These are phyloP conservation scores for Xylariales sp. DNA, from an alignment of 2,329 filamentous ascomycete genomes.

Conservation along the genomic window DNA sequence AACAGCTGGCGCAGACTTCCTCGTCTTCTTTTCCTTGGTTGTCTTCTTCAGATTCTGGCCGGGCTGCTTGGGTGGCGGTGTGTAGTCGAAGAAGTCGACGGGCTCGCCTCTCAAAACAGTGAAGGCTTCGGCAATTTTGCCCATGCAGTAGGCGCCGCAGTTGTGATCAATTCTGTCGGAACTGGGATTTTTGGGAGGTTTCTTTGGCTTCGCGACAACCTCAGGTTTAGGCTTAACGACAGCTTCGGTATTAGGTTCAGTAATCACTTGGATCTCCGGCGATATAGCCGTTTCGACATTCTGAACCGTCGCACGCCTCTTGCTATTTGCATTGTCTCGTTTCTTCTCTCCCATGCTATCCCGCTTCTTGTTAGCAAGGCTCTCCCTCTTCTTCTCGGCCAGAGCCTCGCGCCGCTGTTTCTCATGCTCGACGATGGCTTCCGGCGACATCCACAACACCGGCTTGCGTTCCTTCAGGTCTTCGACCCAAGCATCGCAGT, in stretches of 20 bases:
- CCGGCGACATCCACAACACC: constrained; percentile 53
- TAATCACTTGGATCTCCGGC: background rate
- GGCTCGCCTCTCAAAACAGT: constrained; percentile 23
- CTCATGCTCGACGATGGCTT: constrained; percentile 32
- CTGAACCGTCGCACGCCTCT: constrained; percentile 1
- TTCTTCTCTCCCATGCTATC: constrained; percentile 10
- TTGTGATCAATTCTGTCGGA: constrained; percentile 26
- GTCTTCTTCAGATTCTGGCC: background rate
- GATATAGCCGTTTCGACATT: background rate
- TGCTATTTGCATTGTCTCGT: background rate
- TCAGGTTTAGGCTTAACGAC: background rate
- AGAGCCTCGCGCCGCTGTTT: constrained; percentile 31
- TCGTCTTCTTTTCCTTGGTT: constrained; percentile 21
- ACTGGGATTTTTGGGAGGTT: constrained; percentile 24
- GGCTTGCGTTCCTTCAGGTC: constrained; percentile 57
- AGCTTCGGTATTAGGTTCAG: constrained; percentile 13
- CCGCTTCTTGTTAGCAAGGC: constrained; percentile 10
- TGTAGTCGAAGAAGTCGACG: constrained; percentile 25
- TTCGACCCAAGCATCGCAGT: constrained; percentile 68
- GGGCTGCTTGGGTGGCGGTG: constrained; percentile 21
- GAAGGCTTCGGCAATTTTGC: constrained; percentile 26
- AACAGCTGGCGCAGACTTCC: constrained; percentile 35
- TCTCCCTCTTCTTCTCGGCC: constrained; percentile 7
- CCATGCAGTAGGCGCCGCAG: constrained; percentile 25
- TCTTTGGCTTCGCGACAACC: background rate